Percentiles rank a stretch among this genome's conserved stretches.
Evolutionary conservation across 148 eudicot species (phyloP).

Genomic region (Rhododendron vialii): DNA sequence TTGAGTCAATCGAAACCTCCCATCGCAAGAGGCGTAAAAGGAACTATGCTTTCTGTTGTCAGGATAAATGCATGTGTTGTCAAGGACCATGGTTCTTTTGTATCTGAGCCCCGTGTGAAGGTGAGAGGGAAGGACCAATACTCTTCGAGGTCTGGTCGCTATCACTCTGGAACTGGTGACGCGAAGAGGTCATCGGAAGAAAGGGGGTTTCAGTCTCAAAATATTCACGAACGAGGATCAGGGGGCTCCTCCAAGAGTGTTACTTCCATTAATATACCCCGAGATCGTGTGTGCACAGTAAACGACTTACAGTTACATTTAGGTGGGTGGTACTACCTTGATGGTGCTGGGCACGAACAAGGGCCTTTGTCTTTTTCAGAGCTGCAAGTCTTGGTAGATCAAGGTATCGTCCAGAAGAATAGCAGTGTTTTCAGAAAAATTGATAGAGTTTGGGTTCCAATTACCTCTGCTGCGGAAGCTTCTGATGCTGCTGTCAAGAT

Average conservation of each 20-base stretch:
- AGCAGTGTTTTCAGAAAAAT: slow-evolving; percentile 75
- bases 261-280: slow-evolving; percentile 41
- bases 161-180: slow-evolving; percentile 46
- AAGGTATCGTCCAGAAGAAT: slow-evolving; percentile 55
- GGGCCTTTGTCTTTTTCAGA: slow-evolving; percentile 71
- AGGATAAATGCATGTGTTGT: slow-evolving; percentile 95
- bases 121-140: slow-evolving; percentile 63
- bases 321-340: slow-evolving; percentile 94
- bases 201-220: slow-evolving; percentile 37
- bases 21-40: slow-evolving; percentile 63
- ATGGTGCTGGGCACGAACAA: slow-evolving; percentile 89
- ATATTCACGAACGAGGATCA: slow-evolving; percentile 34
- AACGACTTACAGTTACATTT: slow-evolving; percentile 67
- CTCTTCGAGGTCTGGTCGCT: slow-evolving; percentile 49
- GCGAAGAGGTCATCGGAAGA: slow-evolving; percentile 55
- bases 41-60: slow-evolving; percentile 76
- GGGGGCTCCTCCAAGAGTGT: slow-evolving; percentile 31
- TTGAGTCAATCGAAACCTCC: slow-evolving; percentile 44
- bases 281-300: slow-evolving; percentile 61
- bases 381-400: slow-evolving; percentile 55
- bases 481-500: slow-evolving; percentile 25
- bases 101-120: slow-evolving; percentile 62
- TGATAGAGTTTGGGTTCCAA: slow-evolving; percentile 91
- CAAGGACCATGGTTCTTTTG: slow-evolving; percentile 76
- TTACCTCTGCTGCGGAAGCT: slow-evolving; percentile 36